Conservation (phyloP, 805 yeast genomes). For the Wickerhamiella occidentalis region DNA sequence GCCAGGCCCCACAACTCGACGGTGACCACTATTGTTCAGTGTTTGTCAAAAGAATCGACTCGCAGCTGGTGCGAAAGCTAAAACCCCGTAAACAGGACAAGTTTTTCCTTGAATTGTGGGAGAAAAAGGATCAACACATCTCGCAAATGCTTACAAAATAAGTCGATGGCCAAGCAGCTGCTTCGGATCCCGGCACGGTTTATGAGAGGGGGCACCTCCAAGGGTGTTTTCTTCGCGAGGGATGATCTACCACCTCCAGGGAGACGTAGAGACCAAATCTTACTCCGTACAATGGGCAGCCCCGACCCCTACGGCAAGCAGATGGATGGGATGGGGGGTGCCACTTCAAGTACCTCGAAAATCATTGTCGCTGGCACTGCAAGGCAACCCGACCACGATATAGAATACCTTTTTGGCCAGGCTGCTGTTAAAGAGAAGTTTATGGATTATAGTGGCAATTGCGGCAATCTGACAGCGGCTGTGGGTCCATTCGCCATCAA, state of each 20-base stretch:
- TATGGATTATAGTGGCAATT: constrained; percentile 14
- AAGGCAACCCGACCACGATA: background rate
- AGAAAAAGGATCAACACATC: constrained; percentile 2
- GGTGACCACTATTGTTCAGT: constrained; percentile 1
- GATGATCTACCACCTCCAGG: constrained; percentile 11
- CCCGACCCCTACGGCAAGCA: constrained; percentile 15
- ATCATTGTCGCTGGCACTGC: constrained; percentile 10
- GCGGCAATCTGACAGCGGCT: constrained; percentile 15
- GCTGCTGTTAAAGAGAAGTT: constrained; percentile 11
- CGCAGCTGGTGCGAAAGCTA: background rate
- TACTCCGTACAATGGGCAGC: constrained; percentile 13
- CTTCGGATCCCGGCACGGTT: constrained; percentile 11
- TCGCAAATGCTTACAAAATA: constrained; percentile 2
- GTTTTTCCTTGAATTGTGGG: constrained; percentile 1
- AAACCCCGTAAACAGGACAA: background rate
- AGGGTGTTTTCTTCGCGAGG: constrained; percentile 12
- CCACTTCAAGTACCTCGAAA: constrained; percentile 15
- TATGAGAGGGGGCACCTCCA: constrained; percentile 16
- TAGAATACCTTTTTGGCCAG: constrained; percentile 14
- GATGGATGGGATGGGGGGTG: constrained; percentile 15
- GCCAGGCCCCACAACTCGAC: background rate
- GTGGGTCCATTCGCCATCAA: constrained; percentile 14
- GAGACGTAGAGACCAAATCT: constrained; percentile 6
- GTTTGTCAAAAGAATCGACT: background rate
- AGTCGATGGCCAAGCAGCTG: background rate